Base-by-base conservation (phyloP, 129 eudicot species). In the Centaurea solstitialis region DNA sequence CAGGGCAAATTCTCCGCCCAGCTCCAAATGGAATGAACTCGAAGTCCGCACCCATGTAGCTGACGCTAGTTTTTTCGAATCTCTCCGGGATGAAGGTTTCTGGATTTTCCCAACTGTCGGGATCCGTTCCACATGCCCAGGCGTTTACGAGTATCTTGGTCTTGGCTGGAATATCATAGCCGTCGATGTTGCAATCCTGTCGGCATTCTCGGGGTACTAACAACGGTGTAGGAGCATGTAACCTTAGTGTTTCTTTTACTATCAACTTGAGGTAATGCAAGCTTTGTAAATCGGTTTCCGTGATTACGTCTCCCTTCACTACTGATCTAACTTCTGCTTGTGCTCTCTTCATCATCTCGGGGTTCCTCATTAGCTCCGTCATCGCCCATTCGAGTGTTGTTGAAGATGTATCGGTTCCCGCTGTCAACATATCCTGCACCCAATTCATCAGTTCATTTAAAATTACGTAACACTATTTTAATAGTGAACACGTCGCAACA, bases 261-360 rank as follows among this genome's bases (percentile, higher is more conserved):
- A 85, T 76, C 35, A 71, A 5, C 12, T 76, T 83, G 1, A 85
- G 10, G 79, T 82, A 82, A 38, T 73, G 73, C 77, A 80, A 59
- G 38, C 59, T 80, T 4, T 83, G 38, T 17, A 83, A 45, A 15
- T 70, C 38, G 12, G 72, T 41, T n/a, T 89, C 93, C 22, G 84
- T 78, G 3, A 82, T 45, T 61, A 17, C 17, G 8, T 68, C 53
- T 40, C 24, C 74, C 38, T 11, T 64, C 77, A 15, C 70, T 13
- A 43, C 85, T 61, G 68, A 67, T 78, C 93, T 85, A 40, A 89
- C 82, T 45, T 87, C 92, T 0, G 77, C 67, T 75, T 89, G 87
- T 21, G 87, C 85, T 38, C 39, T 83, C n/a, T 70, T 72, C 80
- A 90, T 72, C 33, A 87, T 76, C 22, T 69, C 30, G 0, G 85